phyloP scores from a whole-genome alignment of 768 basidiomycete genomes.

The Agrocybe chaxingu region DNA sequence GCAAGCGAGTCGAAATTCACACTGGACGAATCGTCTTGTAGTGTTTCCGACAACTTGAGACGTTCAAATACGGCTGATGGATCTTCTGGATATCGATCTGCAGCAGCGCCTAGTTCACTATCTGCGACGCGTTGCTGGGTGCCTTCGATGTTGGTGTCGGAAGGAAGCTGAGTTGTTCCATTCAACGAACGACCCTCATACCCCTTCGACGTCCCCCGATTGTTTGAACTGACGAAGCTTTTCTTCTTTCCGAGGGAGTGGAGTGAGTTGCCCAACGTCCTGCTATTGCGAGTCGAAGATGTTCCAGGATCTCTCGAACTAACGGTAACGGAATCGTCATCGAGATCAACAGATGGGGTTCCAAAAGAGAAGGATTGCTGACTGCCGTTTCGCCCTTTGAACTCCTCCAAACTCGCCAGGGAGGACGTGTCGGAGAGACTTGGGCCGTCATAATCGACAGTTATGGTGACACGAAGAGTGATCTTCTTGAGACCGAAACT shows the following conservation, averaged over 20 bases:
- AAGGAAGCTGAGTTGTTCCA: neutral
- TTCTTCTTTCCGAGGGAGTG: slow-evolving; percentile 17
- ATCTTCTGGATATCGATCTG: slow-evolving; percentile 34
- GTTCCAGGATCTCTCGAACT: slow-evolving; percentile 60
- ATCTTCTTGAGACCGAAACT: slow-evolving; percentile 71
- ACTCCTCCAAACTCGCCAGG: slow-evolving; percentile 74
- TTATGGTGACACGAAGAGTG: slow-evolving; percentile 71
- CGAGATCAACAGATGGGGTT: slow-evolving; percentile 41
- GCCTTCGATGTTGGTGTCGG: slow-evolving; percentile 10
- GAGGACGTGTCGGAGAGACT: slow-evolving; percentile 89
- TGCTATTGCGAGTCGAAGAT: slow-evolving; percentile 18
- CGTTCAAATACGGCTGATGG: slow-evolving; percentile 52
- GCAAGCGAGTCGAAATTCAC: slow-evolving; percentile 41
- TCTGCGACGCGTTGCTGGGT: slow-evolving; percentile 18
- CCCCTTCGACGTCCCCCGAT: slow-evolving; percentile 10
- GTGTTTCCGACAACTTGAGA: slow-evolving; percentile 46
- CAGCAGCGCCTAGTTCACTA: slow-evolving; percentile 19
- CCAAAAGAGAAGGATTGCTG: slow-evolving; percentile 51
- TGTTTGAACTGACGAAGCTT: slow-evolving; percentile 14
- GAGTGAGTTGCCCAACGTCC: slow-evolving; percentile 11
- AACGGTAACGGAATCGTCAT: slow-evolving; percentile 75
- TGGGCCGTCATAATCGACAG: slow-evolving; percentile 88
- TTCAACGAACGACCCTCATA: neutral
- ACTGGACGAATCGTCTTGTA: slow-evolving; percentile 37
- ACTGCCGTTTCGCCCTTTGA: slow-evolving; percentile 56